phyloP scores from a whole-genome alignment of 345 rosid genomes.

The Aquilaria sinensis region DNA sequence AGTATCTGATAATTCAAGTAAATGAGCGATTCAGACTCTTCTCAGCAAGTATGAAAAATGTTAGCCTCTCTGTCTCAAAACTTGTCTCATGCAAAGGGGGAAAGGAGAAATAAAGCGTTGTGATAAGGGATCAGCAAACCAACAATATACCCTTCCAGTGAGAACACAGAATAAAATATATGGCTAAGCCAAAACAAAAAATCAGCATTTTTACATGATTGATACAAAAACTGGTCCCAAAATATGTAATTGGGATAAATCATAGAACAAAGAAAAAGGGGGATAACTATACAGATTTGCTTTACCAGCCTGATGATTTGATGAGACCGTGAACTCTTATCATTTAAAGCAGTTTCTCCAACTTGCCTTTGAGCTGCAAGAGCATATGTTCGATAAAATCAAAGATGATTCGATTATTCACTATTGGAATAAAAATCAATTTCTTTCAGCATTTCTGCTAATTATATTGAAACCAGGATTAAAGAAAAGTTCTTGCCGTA shows the following conservation, averaged over 20 bases:
- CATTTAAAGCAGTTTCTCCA: conserved; percentile 89
- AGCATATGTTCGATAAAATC: conserved; percentile 4
- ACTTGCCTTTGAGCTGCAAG: conserved; percentile 91
- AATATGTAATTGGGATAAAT: not conserved
- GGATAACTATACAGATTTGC: not conserved
- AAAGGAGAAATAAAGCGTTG: not conserved
- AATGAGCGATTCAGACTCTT: not conserved
- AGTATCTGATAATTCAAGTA: not conserved
- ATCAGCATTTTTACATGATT: not conserved
- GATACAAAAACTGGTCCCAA: not conserved
- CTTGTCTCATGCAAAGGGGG: not conserved
- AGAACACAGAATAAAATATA: not conserved
- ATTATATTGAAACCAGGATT: no score
- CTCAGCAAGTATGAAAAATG: not conserved
- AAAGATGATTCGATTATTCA: no score
- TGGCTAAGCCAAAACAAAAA: not conserved
- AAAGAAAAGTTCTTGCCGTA: no score
- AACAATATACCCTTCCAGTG: not conserved
- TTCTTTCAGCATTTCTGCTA: no score
- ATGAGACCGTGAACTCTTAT: conserved; percentile 96
- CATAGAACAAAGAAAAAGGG: not conserved
- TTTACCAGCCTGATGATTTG: conserved; percentile 94
- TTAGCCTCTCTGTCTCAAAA: not conserved
- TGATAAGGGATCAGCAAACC: not conserved
- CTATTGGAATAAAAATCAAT: no score